Evolutionary conservation across 208 protist genomes (phyloP).

Genomic region (Angomonas ambiguus): DNA sequence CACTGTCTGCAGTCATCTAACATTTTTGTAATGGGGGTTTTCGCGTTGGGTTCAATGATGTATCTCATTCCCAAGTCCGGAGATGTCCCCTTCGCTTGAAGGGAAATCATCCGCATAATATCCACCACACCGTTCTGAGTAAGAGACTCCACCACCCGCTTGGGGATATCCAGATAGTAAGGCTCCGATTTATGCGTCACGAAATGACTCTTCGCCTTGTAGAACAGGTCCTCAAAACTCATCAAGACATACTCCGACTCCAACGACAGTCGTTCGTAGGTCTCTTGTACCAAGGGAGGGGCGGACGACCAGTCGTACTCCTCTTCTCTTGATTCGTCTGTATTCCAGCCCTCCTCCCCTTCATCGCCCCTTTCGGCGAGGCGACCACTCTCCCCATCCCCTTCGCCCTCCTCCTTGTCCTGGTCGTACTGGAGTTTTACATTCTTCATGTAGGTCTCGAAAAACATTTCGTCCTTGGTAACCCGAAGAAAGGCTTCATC

Average conservation of each 20-base stretch:
- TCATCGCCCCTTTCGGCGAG: neutral
- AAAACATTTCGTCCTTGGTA: conserved; percentile 75
- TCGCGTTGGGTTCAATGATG: conserved; percentile 18
- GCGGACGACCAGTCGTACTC: conserved; percentile 28
- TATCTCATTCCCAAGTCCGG: conserved; percentile 17
- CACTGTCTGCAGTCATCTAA: conserved; percentile 18
- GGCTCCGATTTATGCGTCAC: conserved; percentile 28
- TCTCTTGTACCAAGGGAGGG: conserved; percentile 31
- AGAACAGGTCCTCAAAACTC: conserved; percentile 69
- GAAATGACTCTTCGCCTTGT: conserved; percentile 70
- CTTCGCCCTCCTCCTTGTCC: conserved; percentile 15
- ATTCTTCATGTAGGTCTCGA: conserved; percentile 68
- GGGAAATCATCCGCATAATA: conserved; percentile 26
- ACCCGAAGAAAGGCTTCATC: conserved; percentile 51
- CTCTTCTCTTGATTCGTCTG: conserved; percentile 13
- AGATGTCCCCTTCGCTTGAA: conserved; percentile 8
- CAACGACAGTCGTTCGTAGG: conserved; percentile 31
- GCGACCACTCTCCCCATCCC: conserved; percentile 1
- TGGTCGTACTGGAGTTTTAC: conserved; percentile 13
- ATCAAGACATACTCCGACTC: conserved; percentile 41
- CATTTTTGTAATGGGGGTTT: conserved; percentile 26
- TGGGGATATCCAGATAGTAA: conserved; percentile 30
- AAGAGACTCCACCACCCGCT: conserved; percentile 16
- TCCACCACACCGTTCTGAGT: conserved; percentile 21
- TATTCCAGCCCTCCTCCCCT: conserved; percentile 6